Conservation (phyloP, 768 basidiomycete genomes). For the Rhizopogon vinicolor region DNA sequence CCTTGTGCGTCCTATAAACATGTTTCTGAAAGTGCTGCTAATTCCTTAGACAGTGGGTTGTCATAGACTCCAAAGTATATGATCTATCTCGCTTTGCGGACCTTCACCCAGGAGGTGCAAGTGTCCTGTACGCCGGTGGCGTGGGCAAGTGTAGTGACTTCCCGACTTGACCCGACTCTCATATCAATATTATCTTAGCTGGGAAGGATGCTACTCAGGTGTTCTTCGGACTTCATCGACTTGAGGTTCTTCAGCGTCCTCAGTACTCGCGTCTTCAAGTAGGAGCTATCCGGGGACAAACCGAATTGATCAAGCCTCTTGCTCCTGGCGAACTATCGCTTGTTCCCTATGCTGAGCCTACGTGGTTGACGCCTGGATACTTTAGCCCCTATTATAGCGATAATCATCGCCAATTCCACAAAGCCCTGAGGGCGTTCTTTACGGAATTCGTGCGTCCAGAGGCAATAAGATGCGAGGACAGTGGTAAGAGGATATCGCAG, state of each 20-base stretch:
- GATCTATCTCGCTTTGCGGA: conserved; percentile 77
- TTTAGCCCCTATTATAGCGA: conserved; percentile 76
- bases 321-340: conserved; percentile 61
- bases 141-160: conserved; percentile 47
- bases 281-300: conserved; percentile 55
- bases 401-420: conserved; percentile 71
- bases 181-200: conserved; percentile 31
- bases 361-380: conserved; percentile 70
- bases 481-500: conserved; percentile 81
- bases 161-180: not conserved
- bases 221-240: conserved; percentile 84
- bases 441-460: conserved; percentile 73
- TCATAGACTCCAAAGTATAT: conserved; percentile 78
- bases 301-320: conserved; percentile 48
- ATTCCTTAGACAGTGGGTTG: conserved; percentile 57
- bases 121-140: conserved; percentile 60
- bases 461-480: conserved; percentile 76
- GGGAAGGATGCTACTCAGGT: conserved; percentile 73
- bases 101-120: conserved; percentile 81
- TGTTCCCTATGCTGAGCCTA: conserved; percentile 84
- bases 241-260: conserved; percentile 71
- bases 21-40: not conserved
- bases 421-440: conserved; percentile 70
- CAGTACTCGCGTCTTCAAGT: conserved; percentile 70
- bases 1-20: conserved; percentile 43